Evolutionary conservation across 345 rosid species (phyloP), one percentile per base, ranked within the genome.

Genomic region (Melaleuca alternifolia): DNA sequence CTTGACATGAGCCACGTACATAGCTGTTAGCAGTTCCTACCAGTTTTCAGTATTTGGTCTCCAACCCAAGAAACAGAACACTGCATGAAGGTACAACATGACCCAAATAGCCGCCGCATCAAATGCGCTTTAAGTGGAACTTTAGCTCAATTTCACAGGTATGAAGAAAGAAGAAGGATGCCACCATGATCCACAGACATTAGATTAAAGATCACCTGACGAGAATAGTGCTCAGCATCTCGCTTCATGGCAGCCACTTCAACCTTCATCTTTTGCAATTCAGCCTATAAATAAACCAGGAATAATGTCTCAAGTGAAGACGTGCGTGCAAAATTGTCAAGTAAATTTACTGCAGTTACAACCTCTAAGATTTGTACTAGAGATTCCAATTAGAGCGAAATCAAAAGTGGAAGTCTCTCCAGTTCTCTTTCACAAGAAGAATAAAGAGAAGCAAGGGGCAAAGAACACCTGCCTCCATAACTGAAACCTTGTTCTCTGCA

Each of bases 161-260:
- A 52, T 1, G 12, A 75, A 82, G 33, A 84, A 51, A 84, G 15
- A 76, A 87, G 54, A 85, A 87, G 61, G 23, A 61, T 28, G 44
- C n/a, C 41, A 41, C 30, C 62, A 85, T 6, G 82, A 37, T 51
- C 48, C 7, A 50, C 83, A 51, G 20, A n/a, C 86, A 88, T 83
- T 50, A 87, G 54, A 88, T 83, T 88, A 86, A 82, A 86, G 83
- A 51, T 83, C 21, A 97, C 99, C 97, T 97, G 98, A 53, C 99
- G 97, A 82, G 99, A 97, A 93, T 97, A 97, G 89, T 95, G 99
- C 89, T 97, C 99, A n/a, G 99, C 98, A 92, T 97, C 99, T 89
- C 99, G 95, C 93, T 95, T 96, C 98, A 97, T 94, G 86, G 99
- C 96, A 71, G 99, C 98, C 95, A 95, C 91, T 93, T 97, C 99